Conservation (phyloP, 129 eudicot species). For the Flaveria robusta region DNA sequence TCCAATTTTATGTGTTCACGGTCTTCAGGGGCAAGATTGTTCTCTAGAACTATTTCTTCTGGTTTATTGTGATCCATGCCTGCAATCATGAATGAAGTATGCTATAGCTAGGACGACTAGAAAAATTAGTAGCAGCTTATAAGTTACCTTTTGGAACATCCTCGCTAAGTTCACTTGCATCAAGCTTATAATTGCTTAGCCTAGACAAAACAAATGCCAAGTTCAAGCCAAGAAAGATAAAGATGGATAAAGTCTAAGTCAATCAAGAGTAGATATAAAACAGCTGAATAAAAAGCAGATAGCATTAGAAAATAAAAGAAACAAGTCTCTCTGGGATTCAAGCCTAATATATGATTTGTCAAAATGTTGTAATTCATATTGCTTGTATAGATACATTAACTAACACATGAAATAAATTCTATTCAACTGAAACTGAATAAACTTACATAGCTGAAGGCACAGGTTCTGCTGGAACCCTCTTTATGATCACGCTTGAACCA, state of each 20-base stretch:
- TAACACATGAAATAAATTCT: background rate
- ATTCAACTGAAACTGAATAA: background rate
- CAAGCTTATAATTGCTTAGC: slow-evolving; percentile 47
- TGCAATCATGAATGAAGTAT: slow-evolving; percentile 30
- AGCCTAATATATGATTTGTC: background rate
- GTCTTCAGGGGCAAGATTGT: slow-evolving; percentile 39
- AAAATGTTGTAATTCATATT: too few species aligned
- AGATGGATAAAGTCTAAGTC: background rate
- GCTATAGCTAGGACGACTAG: slow-evolving; percentile 25
- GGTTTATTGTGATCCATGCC: slow-evolving; percentile 34
- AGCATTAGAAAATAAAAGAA: background rate
- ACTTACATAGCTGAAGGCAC: slow-evolving; percentile 61
- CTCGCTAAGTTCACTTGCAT: slow-evolving; percentile 47
- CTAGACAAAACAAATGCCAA: slow-evolving; percentile 35
- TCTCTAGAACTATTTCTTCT: slow-evolving; percentile 39
- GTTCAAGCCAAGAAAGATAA: slow-evolving; percentile 16
- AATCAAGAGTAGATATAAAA: slow-evolving; percentile 9
- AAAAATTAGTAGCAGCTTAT: background rate
- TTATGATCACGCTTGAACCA: slow-evolving; percentile 84
- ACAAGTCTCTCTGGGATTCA: slow-evolving; percentile 4
- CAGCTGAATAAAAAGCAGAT: background rate
- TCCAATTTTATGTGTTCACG: slow-evolving; percentile 45
- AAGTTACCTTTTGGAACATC: slow-evolving; percentile 56
- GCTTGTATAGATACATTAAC: too few species aligned
- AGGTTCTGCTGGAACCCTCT: slow-evolving; percentile 71